Conservation (phyloP, 1,284 basidiomycete genomes). For the Leccinum pachyderme region DNA sequence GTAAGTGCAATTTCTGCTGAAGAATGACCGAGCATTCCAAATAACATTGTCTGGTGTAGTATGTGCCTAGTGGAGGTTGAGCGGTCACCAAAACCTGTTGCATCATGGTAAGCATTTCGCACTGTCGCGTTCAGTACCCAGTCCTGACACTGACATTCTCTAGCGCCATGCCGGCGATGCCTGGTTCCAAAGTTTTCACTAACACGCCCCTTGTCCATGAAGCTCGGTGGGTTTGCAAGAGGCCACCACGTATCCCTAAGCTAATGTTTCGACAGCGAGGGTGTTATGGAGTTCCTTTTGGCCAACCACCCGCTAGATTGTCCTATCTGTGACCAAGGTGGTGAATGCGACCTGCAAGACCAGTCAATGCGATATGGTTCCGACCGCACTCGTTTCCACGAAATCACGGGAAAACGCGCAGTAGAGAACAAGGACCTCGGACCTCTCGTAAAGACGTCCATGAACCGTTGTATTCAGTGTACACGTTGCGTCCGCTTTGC, state of each 20-base stretch:
- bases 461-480: slow-evolving; percentile 99
- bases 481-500: slow-evolving; percentile 99
- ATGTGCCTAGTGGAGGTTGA: slow-evolving; percentile 99
- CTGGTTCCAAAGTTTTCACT: slow-evolving; percentile 93
- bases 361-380: slow-evolving; percentile 99
- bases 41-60: slow-evolving; percentile 36
- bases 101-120: slow-evolving; percentile 61
- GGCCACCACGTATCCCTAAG: background rate
- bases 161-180: slow-evolving; percentile 98
- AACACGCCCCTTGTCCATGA: slow-evolving; percentile 95
- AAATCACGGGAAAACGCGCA: slow-evolving; percentile 96
- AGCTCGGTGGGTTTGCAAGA: slow-evolving; percentile 61
- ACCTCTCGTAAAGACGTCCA: slow-evolving; percentile 97
- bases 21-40: background rate
- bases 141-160: background rate
- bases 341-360: slow-evolving; percentile 99
- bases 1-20: slow-evolving; percentile 42
- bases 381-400: slow-evolving; percentile 96
- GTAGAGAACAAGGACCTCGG: slow-evolving; percentile 99
- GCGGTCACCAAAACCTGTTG: slow-evolving; percentile 91
- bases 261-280: slow-evolving; percentile 60
- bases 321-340: slow-evolving; percentile 97
- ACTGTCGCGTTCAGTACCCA: slow-evolving; percentile 30
- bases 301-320: slow-evolving; percentile 98
- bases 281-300: slow-evolving; percentile 98